phyloP scores from a whole-genome alignment of 2,329 filamentous ascomycete species.

The Meredithiella fracta region DNA sequence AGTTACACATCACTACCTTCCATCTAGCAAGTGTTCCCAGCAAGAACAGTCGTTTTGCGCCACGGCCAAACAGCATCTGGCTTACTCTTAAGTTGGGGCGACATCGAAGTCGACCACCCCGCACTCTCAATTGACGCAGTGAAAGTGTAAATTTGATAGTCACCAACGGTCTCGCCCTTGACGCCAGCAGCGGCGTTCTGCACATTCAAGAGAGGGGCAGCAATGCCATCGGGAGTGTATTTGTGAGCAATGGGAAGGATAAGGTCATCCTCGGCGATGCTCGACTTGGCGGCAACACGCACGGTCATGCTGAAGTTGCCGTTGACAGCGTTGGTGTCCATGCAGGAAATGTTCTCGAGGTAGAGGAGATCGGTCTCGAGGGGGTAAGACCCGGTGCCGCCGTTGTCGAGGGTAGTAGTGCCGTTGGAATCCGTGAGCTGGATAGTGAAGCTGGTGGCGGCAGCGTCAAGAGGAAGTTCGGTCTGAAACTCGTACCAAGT shows the following conservation, averaged over 20 bases:
- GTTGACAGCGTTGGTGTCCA: not conserved
- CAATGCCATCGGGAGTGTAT: not conserved
- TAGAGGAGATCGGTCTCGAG: conserved; percentile 19
- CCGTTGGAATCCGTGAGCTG: conserved; percentile 18
- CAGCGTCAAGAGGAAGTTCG: conserved; percentile 17
- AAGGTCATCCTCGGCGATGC: conserved; percentile 4
- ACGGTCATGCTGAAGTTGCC: not conserved
- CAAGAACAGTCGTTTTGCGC: not conserved
- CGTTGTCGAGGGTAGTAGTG: conserved; percentile 17
- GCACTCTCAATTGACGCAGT: not conserved
- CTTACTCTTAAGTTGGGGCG: conserved; percentile 7
- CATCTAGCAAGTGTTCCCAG: not conserved
- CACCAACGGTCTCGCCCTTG: conserved; percentile 1
- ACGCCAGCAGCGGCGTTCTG: not conserved
- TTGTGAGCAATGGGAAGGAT: conserved; percentile 5
- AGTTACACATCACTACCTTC: too few relatives aligned
- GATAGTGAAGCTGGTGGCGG: conserved; percentile 21
- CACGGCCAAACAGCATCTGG: not conserved
- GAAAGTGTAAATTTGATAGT: conserved; percentile 9
- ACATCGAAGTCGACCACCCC: conserved; percentile 5
- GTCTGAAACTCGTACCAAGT: conserved; percentile 20
- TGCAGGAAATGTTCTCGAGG: conserved; percentile 19
- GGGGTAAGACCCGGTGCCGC: conserved; percentile 20
- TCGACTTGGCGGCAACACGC: conserved; percentile 4
- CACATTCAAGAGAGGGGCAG: conserved; percentile 1